These are phyloP conservation scores for Colletotrichum chrysophilum DNA, from an alignment of 2,329 filamentous ascomycete genomes.

Conservation along the genomic window DNA sequence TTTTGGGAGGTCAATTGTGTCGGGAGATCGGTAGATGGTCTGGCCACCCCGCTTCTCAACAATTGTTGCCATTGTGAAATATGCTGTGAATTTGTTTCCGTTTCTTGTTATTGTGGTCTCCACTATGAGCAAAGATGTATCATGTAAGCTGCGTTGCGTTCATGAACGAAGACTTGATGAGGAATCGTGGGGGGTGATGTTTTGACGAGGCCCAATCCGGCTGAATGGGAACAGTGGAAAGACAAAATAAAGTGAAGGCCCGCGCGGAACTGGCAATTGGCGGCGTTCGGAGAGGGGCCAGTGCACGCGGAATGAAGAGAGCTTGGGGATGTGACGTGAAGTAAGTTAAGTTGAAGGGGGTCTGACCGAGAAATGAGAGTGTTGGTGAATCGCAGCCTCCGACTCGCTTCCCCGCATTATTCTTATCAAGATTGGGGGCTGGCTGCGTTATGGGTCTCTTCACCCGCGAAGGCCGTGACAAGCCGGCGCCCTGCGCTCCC, in stretches of 20 bases:
- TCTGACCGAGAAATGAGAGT: background rate
- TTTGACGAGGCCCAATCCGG: background rate
- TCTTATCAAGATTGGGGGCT: slow-evolving; percentile 1
- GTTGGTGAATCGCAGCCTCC: background rate
- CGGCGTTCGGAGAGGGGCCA: background rate
- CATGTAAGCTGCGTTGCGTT: background rate
- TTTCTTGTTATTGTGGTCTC: background rate
- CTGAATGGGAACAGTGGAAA: background rate
- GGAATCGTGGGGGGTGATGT: background rate
- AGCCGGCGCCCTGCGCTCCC: slow-evolving; percentile 3
- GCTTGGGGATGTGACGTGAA: background rate
- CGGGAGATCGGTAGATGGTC: slow-evolving; percentile 42
- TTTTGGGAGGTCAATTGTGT: slow-evolving; percentile 37
- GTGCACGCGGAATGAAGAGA: background rate
- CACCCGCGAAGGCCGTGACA: background rate
- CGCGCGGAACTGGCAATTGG: background rate
- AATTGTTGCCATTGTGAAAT: slow-evolving; percentile 10
- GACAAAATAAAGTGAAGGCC: background rate
- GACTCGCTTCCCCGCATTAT: slow-evolving; percentile 12
- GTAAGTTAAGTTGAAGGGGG: background rate
- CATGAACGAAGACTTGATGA: background rate
- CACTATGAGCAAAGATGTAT: background rate
- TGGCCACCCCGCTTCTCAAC: slow-evolving; percentile 16
- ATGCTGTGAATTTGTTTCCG: background rate
- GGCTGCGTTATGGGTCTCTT: background rate